A percentile compares a stretch with the other conserved stretches of the same genome.
phyloP scores from a whole-genome alignment of 768 basidiomycete genomes.

The Rhizopogon vinicolor region DNA sequence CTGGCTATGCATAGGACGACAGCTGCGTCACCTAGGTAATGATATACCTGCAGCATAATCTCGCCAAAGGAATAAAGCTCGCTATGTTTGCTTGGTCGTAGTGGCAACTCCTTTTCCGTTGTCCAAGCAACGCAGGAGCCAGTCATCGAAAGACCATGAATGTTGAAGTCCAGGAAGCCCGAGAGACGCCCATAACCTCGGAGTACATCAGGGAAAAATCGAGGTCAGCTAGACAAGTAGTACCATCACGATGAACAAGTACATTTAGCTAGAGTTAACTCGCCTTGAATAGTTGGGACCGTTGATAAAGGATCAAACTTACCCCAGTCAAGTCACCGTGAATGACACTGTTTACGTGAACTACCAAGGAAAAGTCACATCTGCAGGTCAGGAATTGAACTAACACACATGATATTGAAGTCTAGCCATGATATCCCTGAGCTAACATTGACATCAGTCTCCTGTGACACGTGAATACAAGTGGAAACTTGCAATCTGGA shows the following conservation, averaged over 20 bases:
- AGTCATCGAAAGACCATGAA: slow-evolving; percentile 36
- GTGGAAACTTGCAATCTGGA: slow-evolving; percentile 10
- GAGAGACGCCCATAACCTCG: slow-evolving; percentile 26
- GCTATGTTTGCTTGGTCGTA: slow-evolving; percentile 8
- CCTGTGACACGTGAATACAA: background rate
- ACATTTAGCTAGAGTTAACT: background rate
- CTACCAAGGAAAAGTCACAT: background rate
- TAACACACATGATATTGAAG: background rate
- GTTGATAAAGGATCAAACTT: background rate
- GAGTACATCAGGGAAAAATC: slow-evolving; percentile 36
- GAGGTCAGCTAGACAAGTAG: slow-evolving; percentile 37
- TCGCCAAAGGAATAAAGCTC: slow-evolving; percentile 43
- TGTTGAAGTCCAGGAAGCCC: slow-evolving; percentile 7
- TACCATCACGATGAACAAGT: slow-evolving; percentile 34
- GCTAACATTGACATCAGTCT: background rate
- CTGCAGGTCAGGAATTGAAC: background rate
- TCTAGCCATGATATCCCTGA: background rate
- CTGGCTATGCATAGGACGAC: background rate
- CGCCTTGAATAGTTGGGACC: too few species aligned
- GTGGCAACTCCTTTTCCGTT: background rate
- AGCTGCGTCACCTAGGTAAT: background rate
- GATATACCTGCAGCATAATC: slow-evolving; percentile 16
- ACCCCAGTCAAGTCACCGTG: slow-evolving; percentile 7
- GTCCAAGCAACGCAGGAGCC: slow-evolving; percentile 30
- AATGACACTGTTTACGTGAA: background rate